Conservation (phyloP, 371 early-diverging fungal species). For the Lichtheimia corymbifera region DNA sequence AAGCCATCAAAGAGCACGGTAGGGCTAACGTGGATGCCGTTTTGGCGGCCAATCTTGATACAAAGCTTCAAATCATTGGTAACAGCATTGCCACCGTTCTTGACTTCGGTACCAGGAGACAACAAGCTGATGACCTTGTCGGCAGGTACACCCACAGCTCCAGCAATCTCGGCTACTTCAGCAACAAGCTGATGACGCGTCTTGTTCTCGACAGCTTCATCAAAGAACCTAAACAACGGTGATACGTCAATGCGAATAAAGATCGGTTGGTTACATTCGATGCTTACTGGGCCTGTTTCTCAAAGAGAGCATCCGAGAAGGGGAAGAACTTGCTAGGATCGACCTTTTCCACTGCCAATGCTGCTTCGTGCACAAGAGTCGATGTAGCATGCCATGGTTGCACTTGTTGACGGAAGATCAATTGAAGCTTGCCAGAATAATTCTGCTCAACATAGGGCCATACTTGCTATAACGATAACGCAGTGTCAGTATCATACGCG, state of each 20-base stretch:
- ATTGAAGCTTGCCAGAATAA: slow-evolving; percentile 55
- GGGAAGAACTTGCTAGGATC: slow-evolving; percentile 57
- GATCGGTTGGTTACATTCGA: background rate
- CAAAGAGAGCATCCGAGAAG: slow-evolving; percentile 63
- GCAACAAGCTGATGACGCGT: slow-evolving; percentile 48
- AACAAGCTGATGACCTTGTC: slow-evolving; percentile 48
- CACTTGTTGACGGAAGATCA: slow-evolving; percentile 79
- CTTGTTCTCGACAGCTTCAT: slow-evolving; percentile 63
- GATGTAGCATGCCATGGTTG: slow-evolving; percentile 86
- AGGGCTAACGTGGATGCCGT: slow-evolving; percentile 79
- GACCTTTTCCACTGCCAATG: slow-evolving; percentile 75
- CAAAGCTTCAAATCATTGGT: slow-evolving; percentile 69
- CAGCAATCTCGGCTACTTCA: slow-evolving; percentile 54
- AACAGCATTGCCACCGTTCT: slow-evolving; percentile 61
- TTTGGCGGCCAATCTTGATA: slow-evolving; percentile 68
- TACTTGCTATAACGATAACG: slow-evolving; percentile 38
- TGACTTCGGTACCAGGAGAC: slow-evolving; percentile 43
- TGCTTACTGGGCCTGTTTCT: slow-evolving; percentile 55
- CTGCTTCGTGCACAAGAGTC: slow-evolving; percentile 77
- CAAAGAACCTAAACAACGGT: slow-evolving; percentile 53
- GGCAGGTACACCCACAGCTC: slow-evolving; percentile 38
- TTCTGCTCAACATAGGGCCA: slow-evolving; percentile 57
- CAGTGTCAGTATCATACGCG: background rate
- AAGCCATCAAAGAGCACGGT: slow-evolving; percentile 75
- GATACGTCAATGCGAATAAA: too few relatives aligned